Evolutionary conservation across 768 basidiomycete species (phyloP).

Genomic region (Podaxis carcinomalis): DNA sequence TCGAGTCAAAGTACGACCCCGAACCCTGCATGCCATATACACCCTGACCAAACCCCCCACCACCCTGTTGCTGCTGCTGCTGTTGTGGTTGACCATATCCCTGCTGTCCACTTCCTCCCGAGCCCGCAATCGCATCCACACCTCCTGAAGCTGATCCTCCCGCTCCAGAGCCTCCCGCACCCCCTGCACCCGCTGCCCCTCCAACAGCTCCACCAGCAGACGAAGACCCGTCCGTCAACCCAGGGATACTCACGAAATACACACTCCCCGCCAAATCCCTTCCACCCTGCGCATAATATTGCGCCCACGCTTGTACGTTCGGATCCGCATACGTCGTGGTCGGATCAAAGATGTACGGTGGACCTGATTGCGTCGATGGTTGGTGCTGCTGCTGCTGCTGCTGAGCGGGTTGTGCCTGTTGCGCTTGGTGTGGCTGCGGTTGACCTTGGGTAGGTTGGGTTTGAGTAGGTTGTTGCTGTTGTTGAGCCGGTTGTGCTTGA

Average conservation of each 20-base stretch:
- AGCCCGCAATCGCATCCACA: no score
- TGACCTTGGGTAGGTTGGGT: constrained; percentile 13
- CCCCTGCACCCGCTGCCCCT: constrained; percentile 12
- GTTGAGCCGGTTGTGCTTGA: constrained; percentile 15
- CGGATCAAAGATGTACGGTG: constrained; percentile 60
- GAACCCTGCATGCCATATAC: constrained; percentile 10
- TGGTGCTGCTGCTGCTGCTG: constrained; percentile 20
- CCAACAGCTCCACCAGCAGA: constrained; percentile 12
- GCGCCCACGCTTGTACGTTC: constrained; percentile 84
- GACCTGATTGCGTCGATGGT: constrained; percentile 27
- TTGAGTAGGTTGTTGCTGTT: constrained; percentile 14
- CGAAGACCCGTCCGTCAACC: constrained; percentile 47
- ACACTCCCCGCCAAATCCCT: constrained; percentile 69
- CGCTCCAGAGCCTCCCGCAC: background rate
- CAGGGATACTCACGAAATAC: constrained; percentile 78
- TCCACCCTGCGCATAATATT: constrained; percentile 81
- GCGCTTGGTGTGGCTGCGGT: constrained; percentile 20
- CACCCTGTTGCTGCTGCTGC: background rate
- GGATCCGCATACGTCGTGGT: constrained; percentile 66
- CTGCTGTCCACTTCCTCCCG: constrained; percentile 4
- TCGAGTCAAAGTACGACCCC: background rate
- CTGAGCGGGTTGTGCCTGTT: constrained; percentile 9
- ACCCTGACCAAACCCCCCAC: background rate
- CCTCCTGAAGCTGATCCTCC: constrained; percentile 1
- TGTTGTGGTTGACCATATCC: constrained; percentile 17